Evolutionary conservation across 208 protist species (phyloP).

Genomic region (Acanthamoeba triangularis): DNA sequence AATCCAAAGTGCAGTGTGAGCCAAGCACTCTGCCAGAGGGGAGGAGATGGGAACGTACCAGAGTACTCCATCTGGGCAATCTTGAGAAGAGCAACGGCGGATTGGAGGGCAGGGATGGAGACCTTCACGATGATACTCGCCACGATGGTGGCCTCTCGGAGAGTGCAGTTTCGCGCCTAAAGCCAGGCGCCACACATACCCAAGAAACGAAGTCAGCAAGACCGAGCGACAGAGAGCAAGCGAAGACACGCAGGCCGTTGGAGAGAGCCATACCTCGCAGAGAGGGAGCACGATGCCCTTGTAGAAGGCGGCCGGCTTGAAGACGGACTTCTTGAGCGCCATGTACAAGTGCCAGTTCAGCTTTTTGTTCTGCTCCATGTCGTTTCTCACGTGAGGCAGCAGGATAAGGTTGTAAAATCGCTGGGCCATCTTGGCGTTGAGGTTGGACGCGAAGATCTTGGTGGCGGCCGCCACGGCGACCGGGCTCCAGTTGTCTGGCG

Average conservation of each 20-base stretch:
- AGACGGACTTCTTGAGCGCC: conserved; percentile 98
- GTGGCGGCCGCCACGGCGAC: conserved; percentile 97
- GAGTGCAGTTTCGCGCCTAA: conserved; percentile 94
- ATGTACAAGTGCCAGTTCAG: conserved; percentile 99
- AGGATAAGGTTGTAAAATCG: conserved; percentile 98
- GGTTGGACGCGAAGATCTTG: conserved; percentile 97
- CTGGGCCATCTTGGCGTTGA: conserved; percentile 98
- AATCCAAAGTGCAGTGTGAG: too few relatives aligned
- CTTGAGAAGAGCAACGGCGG: conserved; percentile 96
- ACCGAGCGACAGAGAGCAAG: too few relatives aligned
- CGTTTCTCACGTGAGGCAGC: conserved; percentile 96
- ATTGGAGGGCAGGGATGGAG: conserved; percentile 91
- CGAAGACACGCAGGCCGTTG: too few relatives aligned
- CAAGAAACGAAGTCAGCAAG: not conserved
- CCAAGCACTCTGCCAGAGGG: too few relatives aligned
- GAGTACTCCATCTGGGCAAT: conserved; percentile 96
- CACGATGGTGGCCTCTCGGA: conserved; percentile 97
- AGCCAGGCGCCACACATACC: not conserved
- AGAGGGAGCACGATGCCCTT: conserved; percentile 99
- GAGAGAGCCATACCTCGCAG: conserved; percentile 91
- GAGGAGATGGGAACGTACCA: conserved; percentile 68
- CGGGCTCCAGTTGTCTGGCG: conserved; percentile 95
- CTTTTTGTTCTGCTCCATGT: conserved; percentile 92
- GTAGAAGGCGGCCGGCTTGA: conserved; percentile 99
- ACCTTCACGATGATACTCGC: conserved; percentile 95